phyloP scores from a whole-genome alignment of 768 basidiomycete genomes.

The Pulveroboletus sp. region DNA sequence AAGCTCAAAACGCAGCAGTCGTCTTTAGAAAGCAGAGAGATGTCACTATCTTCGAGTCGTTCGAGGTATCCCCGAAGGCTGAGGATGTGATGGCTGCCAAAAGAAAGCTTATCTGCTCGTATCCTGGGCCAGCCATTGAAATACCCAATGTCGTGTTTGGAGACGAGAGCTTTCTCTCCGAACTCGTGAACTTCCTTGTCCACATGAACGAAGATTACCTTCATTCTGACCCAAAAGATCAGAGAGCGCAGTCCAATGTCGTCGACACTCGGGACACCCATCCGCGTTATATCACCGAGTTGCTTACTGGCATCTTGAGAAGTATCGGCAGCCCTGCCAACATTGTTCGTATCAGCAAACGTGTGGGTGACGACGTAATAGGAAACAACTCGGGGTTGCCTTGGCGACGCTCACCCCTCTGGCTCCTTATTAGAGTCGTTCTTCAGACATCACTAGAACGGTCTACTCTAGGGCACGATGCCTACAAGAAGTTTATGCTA shows the following conservation, averaged over 20 bases:
- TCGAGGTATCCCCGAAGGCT: slow-evolving; percentile 40
- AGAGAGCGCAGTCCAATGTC: slow-evolving; percentile 35
- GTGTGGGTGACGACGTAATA: slow-evolving; percentile 30
- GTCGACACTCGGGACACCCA: slow-evolving; percentile 39
- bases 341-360: slow-evolving; percentile 7
- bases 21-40: slow-evolving; percentile 33
- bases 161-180: slow-evolving; percentile 27
- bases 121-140: slow-evolving; percentile 41
- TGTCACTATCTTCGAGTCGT: slow-evolving; percentile 39
- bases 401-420: slow-evolving; percentile 35
- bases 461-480: slow-evolving; percentile 1
- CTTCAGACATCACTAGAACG: slow-evolving; percentile 29
- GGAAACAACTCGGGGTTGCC: slow-evolving; percentile 19
- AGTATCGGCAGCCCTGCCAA: slow-evolving; percentile 31
- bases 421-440: slow-evolving; percentile 32
- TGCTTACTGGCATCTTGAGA: slow-evolving; percentile 44
- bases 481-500: slow-evolving; percentile 47
- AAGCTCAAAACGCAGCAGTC: slow-evolving; percentile 46
- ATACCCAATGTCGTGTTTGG: slow-evolving; percentile 29
- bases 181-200: slow-evolving; percentile 37
- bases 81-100: slow-evolving; percentile 32
- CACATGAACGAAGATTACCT: background rate
- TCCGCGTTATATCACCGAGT: slow-evolving; percentile 45
- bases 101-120: slow-evolving; percentile 44
- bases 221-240: slow-evolving; percentile 23